Percentiles rank a stretch among this genome's conserved stretches.
These are phyloP conservation scores for Ogataea siamensis DNA, from an alignment of 805 yeast genomes.

Conservation along the genomic window DNA sequence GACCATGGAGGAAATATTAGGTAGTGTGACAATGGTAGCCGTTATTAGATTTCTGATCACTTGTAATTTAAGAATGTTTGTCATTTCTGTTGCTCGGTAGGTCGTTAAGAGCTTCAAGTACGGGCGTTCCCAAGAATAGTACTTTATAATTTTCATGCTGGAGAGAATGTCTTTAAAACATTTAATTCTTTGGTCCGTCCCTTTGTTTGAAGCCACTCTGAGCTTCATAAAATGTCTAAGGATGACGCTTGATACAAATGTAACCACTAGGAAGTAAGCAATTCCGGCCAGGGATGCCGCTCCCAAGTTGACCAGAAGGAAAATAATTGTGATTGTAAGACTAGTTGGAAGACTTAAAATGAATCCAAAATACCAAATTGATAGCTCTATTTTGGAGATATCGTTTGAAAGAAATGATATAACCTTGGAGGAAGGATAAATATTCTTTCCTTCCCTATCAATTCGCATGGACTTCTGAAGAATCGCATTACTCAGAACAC, in stretches of 20 bases:
- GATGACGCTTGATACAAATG: constrained; percentile 46
- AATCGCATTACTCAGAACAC: constrained; percentile 64
- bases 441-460: constrained; percentile 51
- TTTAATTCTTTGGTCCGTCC: constrained; percentile 74
- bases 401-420: constrained; percentile 80
- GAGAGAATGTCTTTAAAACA: constrained; percentile 73
- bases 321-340: constrained; percentile 55
- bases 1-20: constrained; percentile 67
- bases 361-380: constrained; percentile 63
- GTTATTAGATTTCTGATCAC: constrained; percentile 53
- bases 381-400: constrained; percentile 71
- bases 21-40: constrained; percentile 57
- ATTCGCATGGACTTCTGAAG: constrained; percentile 63
- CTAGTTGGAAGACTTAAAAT: constrained; percentile 61
- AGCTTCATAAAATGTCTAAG: constrained; percentile 33
- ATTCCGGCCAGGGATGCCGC: constrained; percentile 72
- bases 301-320: constrained; percentile 67
- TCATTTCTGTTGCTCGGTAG: constrained; percentile 61
- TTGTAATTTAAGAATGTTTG: constrained; percentile 56
- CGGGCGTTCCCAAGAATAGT: constrained; percentile 86
- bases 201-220: constrained; percentile 53
- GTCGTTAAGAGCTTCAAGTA: constrained; percentile 55
- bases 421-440: constrained; percentile 58
- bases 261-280: constrained; percentile 50
- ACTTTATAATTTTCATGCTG: constrained; percentile 76